phyloP scores from a whole-genome alignment of 441 rosid species.

The Gossypium davidsonii region DNA sequence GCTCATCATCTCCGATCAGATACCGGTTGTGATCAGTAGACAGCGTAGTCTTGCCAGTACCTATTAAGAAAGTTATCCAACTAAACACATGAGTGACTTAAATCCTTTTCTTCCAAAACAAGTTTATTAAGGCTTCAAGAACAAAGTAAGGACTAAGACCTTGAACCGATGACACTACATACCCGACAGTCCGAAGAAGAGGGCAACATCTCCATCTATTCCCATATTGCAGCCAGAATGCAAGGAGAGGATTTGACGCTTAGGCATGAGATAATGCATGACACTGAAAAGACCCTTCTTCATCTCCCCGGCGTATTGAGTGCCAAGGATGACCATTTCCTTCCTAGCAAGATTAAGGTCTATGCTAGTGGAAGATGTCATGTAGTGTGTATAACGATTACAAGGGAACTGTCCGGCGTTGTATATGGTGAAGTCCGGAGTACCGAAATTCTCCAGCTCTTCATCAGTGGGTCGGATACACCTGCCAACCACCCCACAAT shows the following conservation, averaged over 20 bases:
- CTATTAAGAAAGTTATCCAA: constrained; percentile 27
- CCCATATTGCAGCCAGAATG: constrained; percentile 99
- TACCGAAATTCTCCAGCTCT: constrained; percentile 97
- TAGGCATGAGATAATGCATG: constrained; percentile 99
- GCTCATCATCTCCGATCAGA: constrained; percentile 93
- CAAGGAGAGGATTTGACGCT: constrained; percentile 86
- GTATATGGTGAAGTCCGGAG: constrained; percentile 99
- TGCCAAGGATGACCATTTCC: constrained; percentile 99
- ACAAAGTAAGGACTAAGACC: constrained; percentile 1
- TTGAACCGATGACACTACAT: constrained; percentile 38
- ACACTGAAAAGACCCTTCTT: constrained; percentile 98
- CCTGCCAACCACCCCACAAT: constrained; percentile 72
- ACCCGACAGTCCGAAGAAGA: constrained; percentile 99
- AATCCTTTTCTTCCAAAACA: not conserved
- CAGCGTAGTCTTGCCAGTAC: constrained; percentile 91
- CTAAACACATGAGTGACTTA: constrained; percentile 10
- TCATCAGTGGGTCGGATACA: constrained; percentile 96
- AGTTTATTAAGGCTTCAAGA: not conserved
- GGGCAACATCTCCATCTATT: constrained; percentile 98
- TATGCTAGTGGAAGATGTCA: constrained; percentile 98
- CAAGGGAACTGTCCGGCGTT: constrained; percentile 99
- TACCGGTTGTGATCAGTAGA: constrained; percentile 91
- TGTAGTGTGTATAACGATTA: constrained; percentile 96
- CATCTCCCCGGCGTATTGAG: constrained; percentile 99
- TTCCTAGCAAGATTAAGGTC: constrained; percentile 86